Evolutionary conservation across 176 grass and related monocot genomes (phyloP), one percentile per base, ranked within the genome.

Genomic region (Cenchrus fungigraminus): DNA sequence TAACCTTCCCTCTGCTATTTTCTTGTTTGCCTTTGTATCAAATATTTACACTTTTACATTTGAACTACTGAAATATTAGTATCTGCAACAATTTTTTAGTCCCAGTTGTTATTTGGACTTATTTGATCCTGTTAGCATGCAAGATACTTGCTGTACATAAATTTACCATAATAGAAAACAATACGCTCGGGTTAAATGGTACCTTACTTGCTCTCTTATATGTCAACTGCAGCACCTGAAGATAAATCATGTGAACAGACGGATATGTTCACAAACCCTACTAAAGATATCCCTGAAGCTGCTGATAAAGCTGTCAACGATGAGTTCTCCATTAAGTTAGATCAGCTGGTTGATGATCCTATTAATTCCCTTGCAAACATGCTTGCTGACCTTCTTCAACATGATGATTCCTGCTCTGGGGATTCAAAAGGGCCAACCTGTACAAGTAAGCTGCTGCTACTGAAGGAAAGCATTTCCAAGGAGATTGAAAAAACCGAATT

Each of bases 401-500:
- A 90, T 71, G 95, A 91, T 56, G 93, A 99, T 92, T 84, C 83
- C 57, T 88, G 82, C 19, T 89, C 83, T 87, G 93, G 85, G 15
- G 93, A 99, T 89, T 90, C 88, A 19, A 90, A 64, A 79, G 90
- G 76, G 60, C 82, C 83, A 17, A 87, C 82, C 82, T 73, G 80
- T 76, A 32, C 85, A 72, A 83, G 84, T 78, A 89, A 97, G 75
- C 79, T 99, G 69, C 82, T 90, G 14, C 53, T 74, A 81, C 88
- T 99, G 77, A 99, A 99, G 65, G 90, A 83, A 60, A 79, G 58
- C 68, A 92, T 97, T 86, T 88, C 91, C 11, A 99, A 92, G 73
- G 90, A 94, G 71, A 87, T 94, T 8, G 97, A 97, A 73, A 97
- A 87, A 80, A 91, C 86, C 77, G 97, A 97, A 88, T 83, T 84